These are phyloP conservation scores for Serpula lacrymans DNA, from an alignment of 768 basidiomycete species.

Conservation along the genomic window DNA sequence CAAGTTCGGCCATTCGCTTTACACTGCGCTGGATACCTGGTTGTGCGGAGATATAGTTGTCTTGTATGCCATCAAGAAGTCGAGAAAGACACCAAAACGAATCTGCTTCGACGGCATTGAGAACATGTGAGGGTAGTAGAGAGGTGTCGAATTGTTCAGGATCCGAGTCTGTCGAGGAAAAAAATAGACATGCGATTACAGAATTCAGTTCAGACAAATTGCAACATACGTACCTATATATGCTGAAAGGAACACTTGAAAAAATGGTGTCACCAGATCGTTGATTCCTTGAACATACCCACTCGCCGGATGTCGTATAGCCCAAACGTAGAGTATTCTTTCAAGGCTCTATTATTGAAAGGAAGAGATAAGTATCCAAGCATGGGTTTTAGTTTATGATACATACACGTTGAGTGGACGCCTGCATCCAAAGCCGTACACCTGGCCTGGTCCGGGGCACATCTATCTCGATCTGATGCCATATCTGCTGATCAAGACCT, in stretches of 20 bases:
- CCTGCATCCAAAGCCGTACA: conserved; percentile 87
- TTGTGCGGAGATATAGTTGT: conserved; percentile 96
- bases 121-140: conserved; percentile 60
- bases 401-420: conserved; percentile 81
- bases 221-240: conserved; percentile 71
- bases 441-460: conserved; percentile 95
- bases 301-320: conserved; percentile 96
- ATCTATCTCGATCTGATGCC: conserved; percentile 99
- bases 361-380: conserved; percentile 7
- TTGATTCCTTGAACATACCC: conserved; percentile 99
- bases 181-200: conserved; percentile 2
- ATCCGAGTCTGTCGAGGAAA: conserved; percentile 64
- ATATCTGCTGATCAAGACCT: conserved; percentile 92
- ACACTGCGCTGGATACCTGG: conserved; percentile 96
- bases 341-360: conserved; percentile 74
- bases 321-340: conserved; percentile 97
- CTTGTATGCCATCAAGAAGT: conserved; percentile 94
- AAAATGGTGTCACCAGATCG: conserved; percentile 96
- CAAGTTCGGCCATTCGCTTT: conserved; percentile 89
- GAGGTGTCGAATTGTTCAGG: conserved; percentile 86
- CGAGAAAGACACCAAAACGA: conserved; percentile 98
- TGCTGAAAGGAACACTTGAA: conserved; percentile 92
- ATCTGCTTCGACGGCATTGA: conserved; percentile 93
- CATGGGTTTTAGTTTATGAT: no score
- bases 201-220: no score